Percentiles rank a stretch among this genome's conserved stretches.
These are phyloP conservation scores for Massariosphaeria phaeospora DNA, from an alignment of 495 filamentous ascomycete genomes.

Conservation along the genomic window DNA sequence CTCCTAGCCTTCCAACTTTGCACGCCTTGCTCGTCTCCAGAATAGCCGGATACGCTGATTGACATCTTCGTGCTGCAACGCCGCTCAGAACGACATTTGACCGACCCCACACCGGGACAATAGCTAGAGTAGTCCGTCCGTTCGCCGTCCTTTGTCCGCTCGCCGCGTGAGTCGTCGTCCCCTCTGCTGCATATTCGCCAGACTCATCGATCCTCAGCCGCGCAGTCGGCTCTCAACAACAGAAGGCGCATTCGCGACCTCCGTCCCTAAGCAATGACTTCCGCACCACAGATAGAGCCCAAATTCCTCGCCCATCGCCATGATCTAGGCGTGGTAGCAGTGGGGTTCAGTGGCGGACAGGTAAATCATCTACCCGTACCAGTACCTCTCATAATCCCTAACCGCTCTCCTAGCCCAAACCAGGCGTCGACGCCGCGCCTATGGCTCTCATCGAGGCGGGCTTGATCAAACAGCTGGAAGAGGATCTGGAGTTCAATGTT, in stretches of 20 bases:
- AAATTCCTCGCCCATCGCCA: constrained; percentile 74
- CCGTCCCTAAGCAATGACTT: constrained; percentile 31
- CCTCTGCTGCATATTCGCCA: too few relatives aligned
- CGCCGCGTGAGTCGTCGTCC: too few relatives aligned
- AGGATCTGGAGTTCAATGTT: constrained; percentile 83
- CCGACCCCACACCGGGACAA: not conserved
- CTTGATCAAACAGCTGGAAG: constrained; percentile 73
- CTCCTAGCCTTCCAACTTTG: constrained; percentile 3
- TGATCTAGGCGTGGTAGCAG: constrained; percentile 86
- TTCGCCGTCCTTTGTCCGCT: too few relatives aligned
- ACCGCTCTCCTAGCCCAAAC: constrained; percentile 61
- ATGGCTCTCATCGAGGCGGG: constrained; percentile 85
- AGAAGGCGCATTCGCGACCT: too few relatives aligned
- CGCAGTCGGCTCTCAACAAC: not conserved
- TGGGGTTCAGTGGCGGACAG: constrained; percentile 96
- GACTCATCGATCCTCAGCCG: not conserved
- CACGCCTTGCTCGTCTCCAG: not conserved
- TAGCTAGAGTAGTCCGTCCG: not conserved
- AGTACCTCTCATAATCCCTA: not conserved
- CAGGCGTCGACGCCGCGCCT: constrained; percentile 87
- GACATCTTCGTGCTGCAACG: constrained; percentile 2
- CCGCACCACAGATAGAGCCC: constrained; percentile 66
- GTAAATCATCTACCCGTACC: constrained; percentile 45
- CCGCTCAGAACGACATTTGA: not conserved
- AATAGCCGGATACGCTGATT: constrained; percentile 4